These are phyloP conservation scores for Penicillium tannophilum DNA, from an alignment of 495 filamentous ascomycete genomes.

Conservation along the genomic window DNA sequence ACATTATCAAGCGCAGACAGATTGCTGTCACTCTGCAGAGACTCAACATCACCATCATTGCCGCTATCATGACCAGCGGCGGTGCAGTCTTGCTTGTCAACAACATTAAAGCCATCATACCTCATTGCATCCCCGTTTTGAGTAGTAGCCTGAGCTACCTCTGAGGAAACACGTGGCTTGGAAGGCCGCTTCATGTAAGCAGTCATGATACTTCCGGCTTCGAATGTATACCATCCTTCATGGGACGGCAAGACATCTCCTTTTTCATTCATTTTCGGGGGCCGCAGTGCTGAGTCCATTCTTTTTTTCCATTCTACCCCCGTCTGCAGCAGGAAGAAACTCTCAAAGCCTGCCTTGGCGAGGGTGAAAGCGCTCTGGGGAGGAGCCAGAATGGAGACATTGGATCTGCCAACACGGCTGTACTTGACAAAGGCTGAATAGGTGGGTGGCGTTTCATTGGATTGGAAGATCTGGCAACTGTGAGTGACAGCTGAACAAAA, in stretches of 20 bases:
- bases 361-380: conserved; percentile 28
- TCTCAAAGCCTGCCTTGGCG: conserved; percentile 52
- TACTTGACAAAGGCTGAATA: conserved; percentile 48
- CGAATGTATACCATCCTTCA: conserved; percentile 39
- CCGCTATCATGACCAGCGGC: background rate
- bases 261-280: conserved; percentile 22
- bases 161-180: background rate
- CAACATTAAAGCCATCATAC: background rate
- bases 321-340: conserved; percentile 58
- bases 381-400: conserved; percentile 34
- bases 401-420: conserved; percentile 29
- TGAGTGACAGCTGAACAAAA: background rate
- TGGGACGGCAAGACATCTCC: conserved; percentile 30
- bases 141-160: background rate
- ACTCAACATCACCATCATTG: background rate
- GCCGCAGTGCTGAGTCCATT: conserved; percentile 15
- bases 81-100: background rate
- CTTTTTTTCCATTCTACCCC: conserved; percentile 59
- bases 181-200: conserved; percentile 20
- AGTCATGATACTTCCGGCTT: conserved; percentile 25
- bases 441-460: conserved; percentile 42
- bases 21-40: background rate
- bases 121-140: background rate
- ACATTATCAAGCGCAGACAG: background rate
- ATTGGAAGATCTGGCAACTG: conserved; percentile 53